Conservation (phyloP, 2,329 filamentous ascomycete genomes). For the Colletotrichum tropicicola region DNA sequence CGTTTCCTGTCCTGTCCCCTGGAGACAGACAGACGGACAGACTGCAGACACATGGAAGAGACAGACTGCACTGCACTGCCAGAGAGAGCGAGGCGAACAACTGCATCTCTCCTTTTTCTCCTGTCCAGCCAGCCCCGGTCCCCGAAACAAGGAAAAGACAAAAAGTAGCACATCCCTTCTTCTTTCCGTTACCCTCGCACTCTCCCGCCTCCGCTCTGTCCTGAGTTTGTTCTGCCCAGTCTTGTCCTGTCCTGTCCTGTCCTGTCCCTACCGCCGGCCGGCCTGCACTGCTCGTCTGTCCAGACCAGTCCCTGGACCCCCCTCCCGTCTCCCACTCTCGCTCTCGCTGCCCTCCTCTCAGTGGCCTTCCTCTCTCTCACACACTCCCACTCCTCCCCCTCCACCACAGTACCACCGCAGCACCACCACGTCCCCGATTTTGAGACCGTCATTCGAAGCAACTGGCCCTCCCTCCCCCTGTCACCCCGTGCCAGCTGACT, state of each 20-base stretch:
- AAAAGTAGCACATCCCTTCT: conserved; percentile 20
- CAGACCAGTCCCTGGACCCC: not conserved
- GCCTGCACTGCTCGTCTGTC: not conserved
- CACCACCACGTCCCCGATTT: conserved; percentile 22
- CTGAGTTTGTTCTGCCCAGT: conserved; percentile 4
- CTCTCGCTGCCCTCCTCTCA: not conserved
- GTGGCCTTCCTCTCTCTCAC: not conserved
- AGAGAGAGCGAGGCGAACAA: not conserved
- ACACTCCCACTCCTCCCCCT: not conserved
- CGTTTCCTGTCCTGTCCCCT: not conserved
- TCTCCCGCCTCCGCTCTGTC: conserved; percentile 7
- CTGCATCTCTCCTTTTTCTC: not conserved
- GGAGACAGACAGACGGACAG: not conserved
- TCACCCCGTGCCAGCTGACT: conserved; percentile 31
- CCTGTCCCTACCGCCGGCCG: not conserved
- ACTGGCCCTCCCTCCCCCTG: conserved; percentile 25
- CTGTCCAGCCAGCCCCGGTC: not conserved
- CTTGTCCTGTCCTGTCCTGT: not conserved
- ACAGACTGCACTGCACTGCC: not conserved
- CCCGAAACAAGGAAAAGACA: conserved; percentile 17
- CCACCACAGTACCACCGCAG: conserved; percentile 13
- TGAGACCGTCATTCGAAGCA: conserved; percentile 26
- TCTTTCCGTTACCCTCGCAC: conserved; percentile 11
- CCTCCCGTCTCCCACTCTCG: not conserved
- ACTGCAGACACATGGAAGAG: not conserved